Evolutionary conservation across 2,329 filamentous ascomycete genomes (phyloP).

Genomic region (Ophiocordyceps camponoti-saundersi): DNA sequence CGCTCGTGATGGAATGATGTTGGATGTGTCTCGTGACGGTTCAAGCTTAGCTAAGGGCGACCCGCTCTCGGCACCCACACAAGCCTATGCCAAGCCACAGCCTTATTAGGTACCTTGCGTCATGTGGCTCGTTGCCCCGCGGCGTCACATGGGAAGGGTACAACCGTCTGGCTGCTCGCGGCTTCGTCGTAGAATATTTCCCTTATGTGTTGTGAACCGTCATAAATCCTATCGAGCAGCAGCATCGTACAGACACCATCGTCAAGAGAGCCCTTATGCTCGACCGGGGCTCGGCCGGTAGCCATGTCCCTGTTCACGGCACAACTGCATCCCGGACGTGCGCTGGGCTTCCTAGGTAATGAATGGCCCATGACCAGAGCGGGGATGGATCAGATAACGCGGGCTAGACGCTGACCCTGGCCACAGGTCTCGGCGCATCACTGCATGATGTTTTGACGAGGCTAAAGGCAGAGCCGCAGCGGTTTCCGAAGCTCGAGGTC

Average conservation of each 20-base stretch:
- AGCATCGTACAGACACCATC: not conserved
- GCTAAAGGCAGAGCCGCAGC: conserved; percentile 71
- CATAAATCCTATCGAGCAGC: not conserved
- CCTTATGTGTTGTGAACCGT: not conserved
- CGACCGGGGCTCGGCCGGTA: not conserved
- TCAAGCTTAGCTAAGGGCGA: no score
- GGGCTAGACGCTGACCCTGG: conserved; percentile 16
- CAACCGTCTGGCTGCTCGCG: no score
- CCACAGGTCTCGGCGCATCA: conserved; percentile 79
- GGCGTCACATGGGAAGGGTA: no score
- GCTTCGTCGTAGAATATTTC: no score
- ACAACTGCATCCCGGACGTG: conserved; percentile 49
- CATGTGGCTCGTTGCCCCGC: no score
- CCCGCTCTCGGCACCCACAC: no score
- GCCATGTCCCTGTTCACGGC: conserved; percentile 36
- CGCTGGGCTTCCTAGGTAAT: conserved; percentile 41
- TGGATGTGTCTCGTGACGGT: no score
- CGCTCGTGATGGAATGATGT: no score
- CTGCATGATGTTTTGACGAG: conserved; percentile 79
- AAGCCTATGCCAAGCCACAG: no score
- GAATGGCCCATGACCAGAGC: not conserved
- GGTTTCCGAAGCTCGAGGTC: conserved; percentile 70
- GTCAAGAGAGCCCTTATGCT: not conserved
- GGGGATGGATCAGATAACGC: not conserved
- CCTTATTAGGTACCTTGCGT: no score